Evolutionary conservation across 2,329 filamentous ascomycete genomes (phyloP).

Genomic region (Trichothecium sympodiale): DNA sequence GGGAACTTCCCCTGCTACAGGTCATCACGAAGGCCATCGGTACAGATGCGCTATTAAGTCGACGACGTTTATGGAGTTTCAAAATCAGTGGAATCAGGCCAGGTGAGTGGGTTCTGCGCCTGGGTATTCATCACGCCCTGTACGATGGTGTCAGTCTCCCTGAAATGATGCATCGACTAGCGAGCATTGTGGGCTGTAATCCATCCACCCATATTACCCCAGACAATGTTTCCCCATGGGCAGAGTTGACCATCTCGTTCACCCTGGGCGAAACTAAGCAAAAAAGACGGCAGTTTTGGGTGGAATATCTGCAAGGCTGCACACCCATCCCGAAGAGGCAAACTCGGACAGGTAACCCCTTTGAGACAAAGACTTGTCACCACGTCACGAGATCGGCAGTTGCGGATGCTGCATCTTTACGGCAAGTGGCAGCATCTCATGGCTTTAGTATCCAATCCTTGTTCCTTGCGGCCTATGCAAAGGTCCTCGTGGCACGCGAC

Average conservation of each 20-base stretch:
- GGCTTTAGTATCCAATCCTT: slow-evolving; percentile 63
- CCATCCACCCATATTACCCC: slow-evolving; percentile 1
- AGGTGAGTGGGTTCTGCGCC: slow-evolving; percentile 24
- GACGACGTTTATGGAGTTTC: no score
- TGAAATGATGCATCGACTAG: slow-evolving; percentile 39
- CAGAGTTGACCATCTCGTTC: slow-evolving; percentile 9
- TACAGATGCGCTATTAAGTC: neutral
- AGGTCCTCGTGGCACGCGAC: slow-evolving; percentile 18
- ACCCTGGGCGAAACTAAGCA: slow-evolving; percentile 3
- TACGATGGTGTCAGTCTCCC: slow-evolving; percentile 80
- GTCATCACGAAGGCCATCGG: slow-evolving; percentile 30
- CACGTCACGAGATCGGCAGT: slow-evolving; percentile 38
- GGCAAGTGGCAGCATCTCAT: slow-evolving; percentile 25
- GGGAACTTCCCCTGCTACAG: slow-evolving; percentile 49
- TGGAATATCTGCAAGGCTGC: slow-evolving; percentile 20
- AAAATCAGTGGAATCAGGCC: no score
- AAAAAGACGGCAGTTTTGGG: slow-evolving; percentile 28
- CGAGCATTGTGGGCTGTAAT: slow-evolving; percentile 2
- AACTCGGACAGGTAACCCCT: slow-evolving; percentile 2
- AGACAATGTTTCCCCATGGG: slow-evolving; percentile 15
- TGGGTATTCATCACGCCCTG: slow-evolving; percentile 72
- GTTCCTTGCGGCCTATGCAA: slow-evolving; percentile 63
- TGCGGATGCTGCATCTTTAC: slow-evolving; percentile 19
- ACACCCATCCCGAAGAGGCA: neutral
- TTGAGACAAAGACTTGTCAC: slow-evolving; percentile 11